Conservation (phyloP, 345 rosid genomes). For the Microcos paniculata region DNA sequence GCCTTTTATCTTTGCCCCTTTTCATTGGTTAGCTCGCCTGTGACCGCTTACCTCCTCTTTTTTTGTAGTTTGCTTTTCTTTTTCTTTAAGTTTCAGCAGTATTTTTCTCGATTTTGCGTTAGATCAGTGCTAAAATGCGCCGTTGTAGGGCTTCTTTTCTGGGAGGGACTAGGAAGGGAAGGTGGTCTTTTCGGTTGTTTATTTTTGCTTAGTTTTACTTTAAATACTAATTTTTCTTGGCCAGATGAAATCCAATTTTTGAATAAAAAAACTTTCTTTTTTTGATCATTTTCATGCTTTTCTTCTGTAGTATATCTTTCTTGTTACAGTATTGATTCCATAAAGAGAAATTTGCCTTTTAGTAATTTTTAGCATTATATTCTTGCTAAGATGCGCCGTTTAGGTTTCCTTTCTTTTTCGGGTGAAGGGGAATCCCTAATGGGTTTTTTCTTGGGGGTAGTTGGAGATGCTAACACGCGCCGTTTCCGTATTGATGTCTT, state of each 20-base stretch:
- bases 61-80: too few relatives aligned
- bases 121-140: slow-evolving; percentile 2
- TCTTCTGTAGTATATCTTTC: not conserved
- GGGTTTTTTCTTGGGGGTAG: not conserved
- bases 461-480: not conserved
- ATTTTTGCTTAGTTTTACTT: too few relatives aligned
- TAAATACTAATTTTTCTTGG: not conserved
- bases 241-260: too few relatives aligned
- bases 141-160: not conserved
- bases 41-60: not conserved
- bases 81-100: not conserved
- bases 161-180: too few relatives aligned
- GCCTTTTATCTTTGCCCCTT: not conserved
- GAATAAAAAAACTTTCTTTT: too few relatives aligned
- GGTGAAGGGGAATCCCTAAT: not conserved
- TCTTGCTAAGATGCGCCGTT: not conserved
- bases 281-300: not conserved
- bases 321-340: not conserved
- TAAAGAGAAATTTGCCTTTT: not conserved
- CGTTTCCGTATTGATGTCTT: not conserved
- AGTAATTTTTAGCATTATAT: not conserved
- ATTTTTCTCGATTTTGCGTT: not conserved
- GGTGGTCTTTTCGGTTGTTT: not conserved
- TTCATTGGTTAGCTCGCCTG: not conserved
- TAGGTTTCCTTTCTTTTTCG: too few relatives aligned